Evolutionary conservation across 2,329 filamentous ascomycete genomes (phyloP), one percentile per base, ranked within the genome.

Genomic region (Cladosporium sp.): DNA sequence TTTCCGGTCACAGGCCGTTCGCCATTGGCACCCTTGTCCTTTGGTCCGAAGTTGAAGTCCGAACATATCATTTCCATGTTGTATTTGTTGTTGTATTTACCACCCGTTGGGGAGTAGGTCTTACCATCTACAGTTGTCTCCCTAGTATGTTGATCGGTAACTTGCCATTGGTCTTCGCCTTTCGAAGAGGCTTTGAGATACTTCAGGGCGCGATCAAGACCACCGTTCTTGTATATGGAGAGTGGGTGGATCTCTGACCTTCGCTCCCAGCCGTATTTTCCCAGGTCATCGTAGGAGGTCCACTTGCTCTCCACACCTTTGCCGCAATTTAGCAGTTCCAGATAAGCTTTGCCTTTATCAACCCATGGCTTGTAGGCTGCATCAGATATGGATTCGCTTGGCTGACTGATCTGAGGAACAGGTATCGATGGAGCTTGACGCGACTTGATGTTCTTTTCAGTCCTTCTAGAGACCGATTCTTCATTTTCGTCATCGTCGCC

Each of bases 1-100:
- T 22, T 47, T 12, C 49, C 52, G 7, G 19, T 47, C 12, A 56
- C 52, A 13, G 43, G 45, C 19, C 40, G 32, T 20, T 24, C 34
- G 19, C 43, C 32, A 7, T 27, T 15, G 8, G 15, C 15, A 13
- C 40, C 48, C 7, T 44, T 20, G 7, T 30, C 27, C 20, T 27
- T 19, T 17, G 40, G 40, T 7, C 42, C 42, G n/a, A 32, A 30
- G 17, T 44, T 44, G 11, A n/a, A 19, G 7, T 22, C 24, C 12
- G 42, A 24, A 5, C n/a, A 19, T 1, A 44, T 44, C 4, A 44
- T 24, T 13, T 34, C 27, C 27, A 34, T n/a, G 42, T 44, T 44
- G 27, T 44, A 44, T 20, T 44, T 19, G 15, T 44, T 44, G 13
- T 24, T 32, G 42, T 44, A 44, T n/a, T 13, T 20, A 11, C 13